Conservation (phyloP, 164 flowering plant species). For the Vitis rotundifolia region DNA sequence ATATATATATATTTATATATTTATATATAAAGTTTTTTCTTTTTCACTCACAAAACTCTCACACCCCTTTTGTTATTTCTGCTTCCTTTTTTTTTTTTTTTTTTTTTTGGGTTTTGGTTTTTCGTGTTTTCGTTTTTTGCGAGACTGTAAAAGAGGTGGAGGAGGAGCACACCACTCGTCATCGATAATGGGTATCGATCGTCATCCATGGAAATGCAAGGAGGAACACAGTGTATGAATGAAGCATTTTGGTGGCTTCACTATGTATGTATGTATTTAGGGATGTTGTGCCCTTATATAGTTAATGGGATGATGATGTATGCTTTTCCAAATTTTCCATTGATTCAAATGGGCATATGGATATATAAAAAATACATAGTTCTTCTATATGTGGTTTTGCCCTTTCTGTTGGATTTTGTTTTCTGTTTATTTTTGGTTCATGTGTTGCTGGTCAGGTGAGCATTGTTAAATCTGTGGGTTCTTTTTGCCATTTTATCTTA, state of each 20-base stretch:
- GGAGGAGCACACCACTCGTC: constrained; percentile 20
- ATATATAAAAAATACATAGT: constrained; percentile 19
- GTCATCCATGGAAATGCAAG: constrained; percentile 9
- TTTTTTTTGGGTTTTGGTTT: background rate
- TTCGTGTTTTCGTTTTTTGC: background rate
- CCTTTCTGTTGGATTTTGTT: background rate
- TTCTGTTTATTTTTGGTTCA: constrained; percentile 3
- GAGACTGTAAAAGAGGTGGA: constrained; percentile 19
- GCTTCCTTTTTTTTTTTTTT: constrained; percentile 7
- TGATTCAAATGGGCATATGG: constrained; percentile 18
- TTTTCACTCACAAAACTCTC: background rate
- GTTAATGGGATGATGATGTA: constrained; percentile 24
- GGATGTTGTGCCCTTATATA: constrained; percentile 10
- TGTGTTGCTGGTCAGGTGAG: background rate
- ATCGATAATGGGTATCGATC: constrained; percentile 14
- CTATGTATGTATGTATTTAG: constrained; percentile 12
- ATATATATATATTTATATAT: constrained; percentile 12
- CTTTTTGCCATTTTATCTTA: background rate
- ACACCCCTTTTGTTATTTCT: constrained; percentile 14
- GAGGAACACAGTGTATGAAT: constrained; percentile 10
- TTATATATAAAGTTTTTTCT: background rate
- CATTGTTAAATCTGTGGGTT: background rate
- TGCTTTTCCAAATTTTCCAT: constrained; percentile 30
- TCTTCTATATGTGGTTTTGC: constrained; percentile 19
- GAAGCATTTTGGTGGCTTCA: constrained; percentile 14